Base-by-base conservation (phyloP, 345 rosid genomes). In the Cardiospermum halicacabum region DNA sequence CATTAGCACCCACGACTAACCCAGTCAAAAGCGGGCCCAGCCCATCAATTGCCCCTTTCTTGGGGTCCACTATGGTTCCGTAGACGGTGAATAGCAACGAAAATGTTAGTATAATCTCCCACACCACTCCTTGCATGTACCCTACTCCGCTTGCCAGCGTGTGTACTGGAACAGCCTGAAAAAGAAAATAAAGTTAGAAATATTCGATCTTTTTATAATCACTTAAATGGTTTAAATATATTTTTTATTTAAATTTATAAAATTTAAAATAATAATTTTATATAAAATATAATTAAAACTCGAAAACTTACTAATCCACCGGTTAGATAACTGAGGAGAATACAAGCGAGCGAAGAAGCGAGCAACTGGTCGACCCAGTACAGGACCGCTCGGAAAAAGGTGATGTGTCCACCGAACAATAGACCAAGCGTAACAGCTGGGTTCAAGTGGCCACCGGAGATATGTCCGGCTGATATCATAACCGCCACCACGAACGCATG, bases 401-500 rank as follows among this genome's bases (percentile, higher is more conserved):
- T 86, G 72, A 89, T 88, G 75, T 80, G 86, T 36, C 98, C 96
- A 2, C 98, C 96, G 6, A 71, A 48, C 11, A 89, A 87, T 50
- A 92, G 85, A 60, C 96, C 93, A 2, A 92, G 62, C 7, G 98
- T 85, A n/a, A 92, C 98, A 0, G 97, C 89, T 0, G 98, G 98
- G 71, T 90, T 93, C 19, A 93, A 92, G 75, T 90, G 98, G 4
- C 98, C 97, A 21, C 96, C 98, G 18, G 96, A 93, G 62, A 86
- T 85, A 69, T 81, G 98, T 12, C 98, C 97, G 0, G 92, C 97
- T 0, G 92, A 82, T 60, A 90, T 84, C 97, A 85, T 90, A 42
- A 85, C 98, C 0, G 78, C 90, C 71, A 90, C 96, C 63, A 90
- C 92, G 13, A 93, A 73, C 13, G 94, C 87, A 69, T 88, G 94